Evolutionary conservation across 345 rosid genomes (phyloP).

Genomic region (Reutealis trisperma): DNA sequence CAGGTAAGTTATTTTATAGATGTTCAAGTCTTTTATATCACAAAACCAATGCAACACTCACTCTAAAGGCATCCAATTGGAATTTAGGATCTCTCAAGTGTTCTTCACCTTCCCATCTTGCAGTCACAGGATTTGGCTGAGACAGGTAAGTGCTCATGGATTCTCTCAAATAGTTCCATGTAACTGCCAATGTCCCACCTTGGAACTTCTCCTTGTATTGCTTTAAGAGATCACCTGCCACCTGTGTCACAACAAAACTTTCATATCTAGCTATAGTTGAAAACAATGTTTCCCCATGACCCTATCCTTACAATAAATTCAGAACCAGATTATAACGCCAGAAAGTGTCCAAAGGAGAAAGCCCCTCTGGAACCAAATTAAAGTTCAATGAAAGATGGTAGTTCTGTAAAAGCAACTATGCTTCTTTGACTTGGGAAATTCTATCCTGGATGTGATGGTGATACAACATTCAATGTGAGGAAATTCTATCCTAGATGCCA

Average conservation of each 20-base stretch:
- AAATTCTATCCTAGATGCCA: no score
- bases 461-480: no score
- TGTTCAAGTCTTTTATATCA: conserved; percentile 2
- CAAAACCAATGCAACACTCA: conserved; percentile 38
- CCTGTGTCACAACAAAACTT: conserved; percentile 46
- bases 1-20: not conserved
- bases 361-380: no score
- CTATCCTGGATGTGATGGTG: no score
- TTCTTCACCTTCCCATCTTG: conserved; percentile 91
- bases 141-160: conserved; percentile 89
- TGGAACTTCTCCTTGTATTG: conserved; percentile 85
- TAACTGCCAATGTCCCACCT: conserved; percentile 89
- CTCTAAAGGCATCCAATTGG: conserved; percentile 96
- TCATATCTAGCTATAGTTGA: conserved; percentile 15
- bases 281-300: not conserved
- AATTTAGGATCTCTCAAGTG: conserved; percentile 92
- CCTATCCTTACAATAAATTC: not conserved
- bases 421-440: no score
- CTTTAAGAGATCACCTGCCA: conserved; percentile 89
- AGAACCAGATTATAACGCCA: not conserved
- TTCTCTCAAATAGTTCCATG: conserved; percentile 94
- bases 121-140: conserved; percentile 95
- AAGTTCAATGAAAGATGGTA: no score
- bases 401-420: no score
- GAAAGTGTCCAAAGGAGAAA: not conserved